Conservation (phyloP, 2,329 filamentous ascomycete species). For the Apiospora hydei region DNA sequence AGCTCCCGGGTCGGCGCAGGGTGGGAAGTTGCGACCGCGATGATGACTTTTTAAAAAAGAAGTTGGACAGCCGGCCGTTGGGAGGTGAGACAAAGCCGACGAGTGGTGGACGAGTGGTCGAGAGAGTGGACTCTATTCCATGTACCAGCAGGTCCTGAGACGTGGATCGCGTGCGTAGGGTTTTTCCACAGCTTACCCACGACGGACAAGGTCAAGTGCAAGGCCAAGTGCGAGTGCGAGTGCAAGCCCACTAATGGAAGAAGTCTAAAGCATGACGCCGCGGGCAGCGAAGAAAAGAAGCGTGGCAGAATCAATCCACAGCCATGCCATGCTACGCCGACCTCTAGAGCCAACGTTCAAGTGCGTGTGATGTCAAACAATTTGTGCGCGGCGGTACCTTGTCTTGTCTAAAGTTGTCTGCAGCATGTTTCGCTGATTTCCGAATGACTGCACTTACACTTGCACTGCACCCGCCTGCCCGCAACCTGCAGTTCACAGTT, state of each 20-base stretch:
- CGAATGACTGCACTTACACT: neutral
- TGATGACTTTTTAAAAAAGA: constrained; percentile 1
- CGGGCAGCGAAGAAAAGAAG: neutral
- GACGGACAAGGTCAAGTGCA: constrained; percentile 8
- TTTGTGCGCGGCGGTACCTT: neutral
- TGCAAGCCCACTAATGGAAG: neutral
- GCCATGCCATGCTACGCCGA: constrained; percentile 7
- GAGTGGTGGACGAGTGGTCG: neutral
- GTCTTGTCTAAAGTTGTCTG: neutral
- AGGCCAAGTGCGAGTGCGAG: too few species aligned
- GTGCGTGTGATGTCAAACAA: neutral
- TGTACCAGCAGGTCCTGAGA: neutral
- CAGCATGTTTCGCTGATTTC: neutral
- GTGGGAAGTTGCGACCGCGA: constrained; percentile 12
- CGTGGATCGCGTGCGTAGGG: constrained; percentile 12
- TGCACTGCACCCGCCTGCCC: neutral
- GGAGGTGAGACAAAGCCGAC: constrained; percentile 1
- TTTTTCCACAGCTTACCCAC: constrained; percentile 18
- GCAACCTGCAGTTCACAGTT: neutral
- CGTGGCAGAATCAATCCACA: neutral
- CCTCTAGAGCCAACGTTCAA: neutral
- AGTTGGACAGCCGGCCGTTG: constrained; percentile 4
- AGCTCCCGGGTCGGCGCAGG: neutral
- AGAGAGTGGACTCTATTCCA: neutral
- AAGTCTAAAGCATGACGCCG: constrained; percentile 2